Conservation (phyloP, 2,329 filamentous ascomycete genomes). For the Teratosphaeria epicoccoides region DNA sequence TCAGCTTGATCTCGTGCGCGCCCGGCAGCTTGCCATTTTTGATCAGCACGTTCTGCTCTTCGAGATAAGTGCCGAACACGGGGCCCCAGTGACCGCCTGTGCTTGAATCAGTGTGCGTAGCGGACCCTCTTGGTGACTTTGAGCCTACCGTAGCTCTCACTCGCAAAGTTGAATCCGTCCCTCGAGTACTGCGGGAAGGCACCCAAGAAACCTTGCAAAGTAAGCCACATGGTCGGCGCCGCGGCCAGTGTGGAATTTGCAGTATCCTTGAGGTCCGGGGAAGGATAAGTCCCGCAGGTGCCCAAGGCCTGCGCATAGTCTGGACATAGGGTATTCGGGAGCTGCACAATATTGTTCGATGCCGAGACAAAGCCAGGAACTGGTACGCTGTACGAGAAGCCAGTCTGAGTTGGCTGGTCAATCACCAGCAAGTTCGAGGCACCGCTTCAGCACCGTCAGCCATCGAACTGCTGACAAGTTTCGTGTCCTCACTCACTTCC, state of each 20-base stretch:
- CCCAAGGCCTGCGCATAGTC: slow-evolving; percentile 10
- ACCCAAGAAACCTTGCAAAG: slow-evolving; percentile 52
- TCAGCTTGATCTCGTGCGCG: slow-evolving; percentile 25
- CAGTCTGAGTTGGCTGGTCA: slow-evolving; percentile 51
- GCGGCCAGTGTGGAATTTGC: slow-evolving; percentile 44
- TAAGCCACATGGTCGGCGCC: slow-evolving; percentile 50
- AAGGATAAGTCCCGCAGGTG: slow-evolving; percentile 47
- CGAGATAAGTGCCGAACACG: slow-evolving; percentile 20
- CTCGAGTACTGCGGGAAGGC: slow-evolving; percentile 37
- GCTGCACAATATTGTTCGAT: slow-evolving; percentile 26
- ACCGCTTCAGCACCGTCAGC: slow-evolving; percentile 25
- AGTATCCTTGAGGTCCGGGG: slow-evolving; percentile 39
- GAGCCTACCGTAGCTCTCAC: slow-evolving; percentile 12
- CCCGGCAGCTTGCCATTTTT: slow-evolving; percentile 14
- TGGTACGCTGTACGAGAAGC: slow-evolving; percentile 43
- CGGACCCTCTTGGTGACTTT: neutral
- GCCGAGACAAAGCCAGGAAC: slow-evolving; percentile 15
- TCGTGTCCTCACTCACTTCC: slow-evolving; percentile 33
- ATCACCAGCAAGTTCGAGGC: slow-evolving; percentile 58
- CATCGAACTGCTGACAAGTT: neutral
- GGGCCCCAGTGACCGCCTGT: slow-evolving; percentile 17
- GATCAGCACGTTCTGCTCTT: slow-evolving; percentile 22
- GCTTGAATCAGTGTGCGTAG: neutral
- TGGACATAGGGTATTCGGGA: slow-evolving; percentile 12
- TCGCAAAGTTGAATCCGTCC: slow-evolving; percentile 26